These are phyloP conservation scores for Cynara cardunculus DNA, from an alignment of 129 eudicot genomes.

Conservation along the genomic window DNA sequence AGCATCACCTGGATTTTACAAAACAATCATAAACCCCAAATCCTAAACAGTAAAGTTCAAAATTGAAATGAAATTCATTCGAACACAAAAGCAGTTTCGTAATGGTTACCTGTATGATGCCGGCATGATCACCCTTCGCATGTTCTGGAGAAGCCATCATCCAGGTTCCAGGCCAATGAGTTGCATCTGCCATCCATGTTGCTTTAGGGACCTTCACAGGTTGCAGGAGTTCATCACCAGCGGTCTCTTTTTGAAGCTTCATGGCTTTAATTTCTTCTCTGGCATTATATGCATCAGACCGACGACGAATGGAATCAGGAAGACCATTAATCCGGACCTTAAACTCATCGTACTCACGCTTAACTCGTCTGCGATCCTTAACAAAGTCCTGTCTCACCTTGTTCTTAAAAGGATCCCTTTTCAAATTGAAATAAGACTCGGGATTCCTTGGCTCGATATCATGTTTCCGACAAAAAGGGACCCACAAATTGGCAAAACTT, in stretches of 20 bases:
- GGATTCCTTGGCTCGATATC: slow-evolving; percentile 68
- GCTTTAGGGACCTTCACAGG: slow-evolving; percentile 58
- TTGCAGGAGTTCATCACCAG: slow-evolving; percentile 46
- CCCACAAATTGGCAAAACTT: slow-evolving; percentile 67
- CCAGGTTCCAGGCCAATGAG: slow-evolving; percentile 84
- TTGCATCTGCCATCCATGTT: slow-evolving; percentile 77
- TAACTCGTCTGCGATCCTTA: slow-evolving; percentile 62
- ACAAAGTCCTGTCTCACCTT: slow-evolving; percentile 62
- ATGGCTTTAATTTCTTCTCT: slow-evolving; percentile 62
- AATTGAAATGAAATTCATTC: not conserved
- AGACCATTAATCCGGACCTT: slow-evolving; percentile 67
- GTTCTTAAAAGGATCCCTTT: slow-evolving; percentile 56
- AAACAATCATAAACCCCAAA: not conserved
- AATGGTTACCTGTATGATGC: slow-evolving; percentile 53
- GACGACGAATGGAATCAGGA: slow-evolving; percentile 62
- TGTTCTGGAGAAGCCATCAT: slow-evolving; percentile 46
- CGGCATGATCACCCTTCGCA: slow-evolving; percentile 67
- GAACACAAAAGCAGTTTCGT: not conserved
- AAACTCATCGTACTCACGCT: slow-evolving; percentile 68
- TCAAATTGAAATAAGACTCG: slow-evolving; percentile 53
- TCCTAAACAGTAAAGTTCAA: not conserved
- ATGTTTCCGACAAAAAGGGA: slow-evolving; percentile 67
- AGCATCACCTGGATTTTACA: slow-evolving; percentile 53
- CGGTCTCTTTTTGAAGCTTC: slow-evolving; percentile 53
- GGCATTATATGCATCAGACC: slow-evolving; percentile 69